These are phyloP conservation scores for Pyrenochaeta sp. DNA, from an alignment of 2,329 filamentous ascomycete species.

Conservation along the genomic window DNA sequence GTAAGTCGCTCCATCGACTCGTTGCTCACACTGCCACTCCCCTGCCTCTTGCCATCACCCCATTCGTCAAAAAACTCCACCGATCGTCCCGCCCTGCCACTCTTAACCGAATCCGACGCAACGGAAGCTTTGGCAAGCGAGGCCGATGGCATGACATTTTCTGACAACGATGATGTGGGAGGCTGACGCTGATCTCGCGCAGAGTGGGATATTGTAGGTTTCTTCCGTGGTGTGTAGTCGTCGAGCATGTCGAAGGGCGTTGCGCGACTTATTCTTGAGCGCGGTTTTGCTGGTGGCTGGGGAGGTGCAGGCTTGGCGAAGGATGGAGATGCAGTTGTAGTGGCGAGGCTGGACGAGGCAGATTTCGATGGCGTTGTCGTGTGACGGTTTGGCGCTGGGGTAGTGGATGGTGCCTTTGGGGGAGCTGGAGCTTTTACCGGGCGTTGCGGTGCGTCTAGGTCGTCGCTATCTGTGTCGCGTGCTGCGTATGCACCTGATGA, in stretches of 20 bases:
- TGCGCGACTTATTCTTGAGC: slow-evolving; percentile 24
- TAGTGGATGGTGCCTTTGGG: slow-evolving; percentile 5
- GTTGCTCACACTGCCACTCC: slow-evolving; percentile 15
- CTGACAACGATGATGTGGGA: neutral
- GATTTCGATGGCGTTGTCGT: neutral
- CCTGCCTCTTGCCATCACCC: neutral
- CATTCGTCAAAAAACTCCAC: slow-evolving; percentile 18
- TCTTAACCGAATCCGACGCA: neutral
- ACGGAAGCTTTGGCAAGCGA: slow-evolving; percentile 5
- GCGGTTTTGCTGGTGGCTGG: slow-evolving; percentile 13
- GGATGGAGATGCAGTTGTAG: slow-evolving; percentile 1
- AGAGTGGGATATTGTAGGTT: slow-evolving; percentile 3
- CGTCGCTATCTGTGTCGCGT: slow-evolving; percentile 39
- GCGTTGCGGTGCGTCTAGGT: slow-evolving; percentile 32
- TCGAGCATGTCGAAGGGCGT: slow-evolving; percentile 41
- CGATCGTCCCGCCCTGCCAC: slow-evolving; percentile 2
- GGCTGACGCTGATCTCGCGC: neutral
- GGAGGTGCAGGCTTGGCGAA: slow-evolving; percentile 34
- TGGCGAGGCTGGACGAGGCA: slow-evolving; percentile 2
- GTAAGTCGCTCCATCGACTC: slow-evolving; percentile 39
- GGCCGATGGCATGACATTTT: neutral
- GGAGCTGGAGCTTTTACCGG: slow-evolving; percentile 5
- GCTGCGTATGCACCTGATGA: neutral
- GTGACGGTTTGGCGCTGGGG: slow-evolving; percentile 5
- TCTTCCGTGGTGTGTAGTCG: slow-evolving; percentile 21